A percentile compares a stretch with the other conserved stretches of the same genome.
Evolutionary conservation across 2,329 filamentous ascomycete species (phyloP).

Genomic region (Cladosporium sp.): DNA sequence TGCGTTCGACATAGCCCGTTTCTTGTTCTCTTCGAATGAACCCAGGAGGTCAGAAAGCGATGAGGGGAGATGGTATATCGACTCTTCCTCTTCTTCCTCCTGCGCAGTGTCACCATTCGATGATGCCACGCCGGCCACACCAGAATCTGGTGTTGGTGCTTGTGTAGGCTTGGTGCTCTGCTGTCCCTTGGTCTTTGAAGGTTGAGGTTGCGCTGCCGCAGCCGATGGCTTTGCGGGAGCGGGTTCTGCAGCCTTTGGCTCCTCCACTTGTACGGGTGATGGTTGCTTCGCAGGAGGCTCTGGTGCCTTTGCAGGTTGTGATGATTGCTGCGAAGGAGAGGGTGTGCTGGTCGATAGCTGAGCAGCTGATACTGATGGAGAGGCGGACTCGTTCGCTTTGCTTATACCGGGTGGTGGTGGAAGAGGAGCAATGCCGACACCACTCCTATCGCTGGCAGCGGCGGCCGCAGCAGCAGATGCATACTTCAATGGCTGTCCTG

Average conservation of each 20-base stretch:
- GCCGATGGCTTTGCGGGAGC: constrained; percentile 29
- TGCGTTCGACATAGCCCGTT: constrained; percentile 56
- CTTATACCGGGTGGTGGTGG: constrained; percentile 75
- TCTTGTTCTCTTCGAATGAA: constrained; percentile 80
- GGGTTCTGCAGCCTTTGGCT: constrained; percentile 22
- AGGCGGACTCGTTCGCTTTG: constrained; percentile 54
- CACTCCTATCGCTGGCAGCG: constrained; percentile 73
- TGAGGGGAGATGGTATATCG: constrained; percentile 86
- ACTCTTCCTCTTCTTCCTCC: constrained; percentile 61
- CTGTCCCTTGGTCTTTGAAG: constrained; percentile 21
- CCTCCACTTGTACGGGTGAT: constrained; percentile 25
- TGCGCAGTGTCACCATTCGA: constrained; percentile 51
- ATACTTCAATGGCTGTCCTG: constrained; percentile 90
- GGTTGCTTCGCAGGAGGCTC: constrained; percentile 26
- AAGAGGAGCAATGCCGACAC: constrained; percentile 84
- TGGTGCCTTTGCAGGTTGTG: constrained; percentile 22
- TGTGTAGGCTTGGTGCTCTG: constrained; percentile 19
- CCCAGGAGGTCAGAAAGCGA: constrained; percentile 86
- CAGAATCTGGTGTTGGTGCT: constrained; percentile 32
- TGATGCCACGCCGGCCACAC: constrained; percentile 32
- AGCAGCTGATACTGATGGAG: constrained; percentile 36
- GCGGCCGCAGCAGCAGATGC: constrained; percentile 93
- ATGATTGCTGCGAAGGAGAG: constrained; percentile 26
- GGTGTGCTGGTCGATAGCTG: constrained; percentile 43
- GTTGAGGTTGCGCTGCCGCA: constrained; percentile 36